A percentile compares a stretch with the other conserved stretches of the same genome.
phyloP scores from a whole-genome alignment of 2,329 filamentous ascomycete species.

The Colletotrichum cordylinicola region DNA sequence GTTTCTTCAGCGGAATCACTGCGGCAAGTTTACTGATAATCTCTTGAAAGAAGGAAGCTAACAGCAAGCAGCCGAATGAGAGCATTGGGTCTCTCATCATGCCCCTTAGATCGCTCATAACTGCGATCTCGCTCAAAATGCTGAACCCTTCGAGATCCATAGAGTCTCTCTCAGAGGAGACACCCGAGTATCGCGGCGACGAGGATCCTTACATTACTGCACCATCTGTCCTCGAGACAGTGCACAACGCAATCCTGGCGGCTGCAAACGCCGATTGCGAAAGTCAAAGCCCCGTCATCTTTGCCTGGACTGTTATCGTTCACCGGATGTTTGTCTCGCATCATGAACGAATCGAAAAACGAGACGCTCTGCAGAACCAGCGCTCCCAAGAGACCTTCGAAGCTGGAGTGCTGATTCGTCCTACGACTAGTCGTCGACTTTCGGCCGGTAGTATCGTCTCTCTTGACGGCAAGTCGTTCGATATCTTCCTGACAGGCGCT shows the following conservation, averaged over 20 bases:
- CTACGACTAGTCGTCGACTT: slow-evolving; percentile 54
- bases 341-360: slow-evolving; percentile 64
- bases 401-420: slow-evolving; percentile 46
- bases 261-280: slow-evolving; percentile 62
- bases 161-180: slow-evolving; percentile 53
- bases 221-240: slow-evolving; percentile 70
- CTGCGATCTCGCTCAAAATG: slow-evolving; percentile 73
- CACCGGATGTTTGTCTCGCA: slow-evolving; percentile 71
- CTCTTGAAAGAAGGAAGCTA: not conserved
- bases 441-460: slow-evolving; percentile 68
- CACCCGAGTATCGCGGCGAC: slow-evolving; percentile 12
- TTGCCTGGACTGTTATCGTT: slow-evolving; percentile 82
- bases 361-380: slow-evolving; percentile 63
- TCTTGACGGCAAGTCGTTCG: slow-evolving; percentile 65
- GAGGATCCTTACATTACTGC: slow-evolving; percentile 71
- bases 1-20: slow-evolving; percentile 72
- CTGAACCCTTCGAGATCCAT: slow-evolving; percentile 69
- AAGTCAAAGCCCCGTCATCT: slow-evolving; percentile 74
- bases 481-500: slow-evolving; percentile 59
- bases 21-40: slow-evolving; percentile 48
- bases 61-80: slow-evolving; percentile 37
- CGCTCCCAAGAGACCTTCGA: slow-evolving; percentile 64
- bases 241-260: slow-evolving; percentile 74
- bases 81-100: slow-evolving; percentile 56
- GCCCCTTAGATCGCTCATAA: slow-evolving; percentile 73